These are phyloP conservation scores for Nicotiana sylvestris DNA, from an alignment of 257 asterid genomes.

Conservation along the genomic window DNA sequence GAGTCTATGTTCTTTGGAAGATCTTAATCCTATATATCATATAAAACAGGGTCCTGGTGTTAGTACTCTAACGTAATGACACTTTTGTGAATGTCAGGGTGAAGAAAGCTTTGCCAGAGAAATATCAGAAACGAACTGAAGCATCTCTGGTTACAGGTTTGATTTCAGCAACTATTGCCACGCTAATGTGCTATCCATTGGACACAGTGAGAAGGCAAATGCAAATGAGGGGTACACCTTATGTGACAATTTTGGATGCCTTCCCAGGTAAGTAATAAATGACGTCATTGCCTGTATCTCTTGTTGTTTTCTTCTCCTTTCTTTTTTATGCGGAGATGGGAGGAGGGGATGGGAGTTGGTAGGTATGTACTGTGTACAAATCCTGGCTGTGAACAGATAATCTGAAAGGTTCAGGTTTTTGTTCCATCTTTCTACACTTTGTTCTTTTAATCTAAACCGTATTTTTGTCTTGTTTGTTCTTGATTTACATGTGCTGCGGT, in stretches of 20 bases:
- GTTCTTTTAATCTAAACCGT: not conserved
- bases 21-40: constrained; percentile 7
- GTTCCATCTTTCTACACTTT: not conserved
- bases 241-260: constrained; percentile 68
- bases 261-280: constrained; percentile 51
- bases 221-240: constrained; percentile 97
- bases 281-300: not conserved
- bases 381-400: not conserved
- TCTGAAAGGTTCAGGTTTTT: not conserved
- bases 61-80: not conserved
- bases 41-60: not conserved
- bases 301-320: not conserved
- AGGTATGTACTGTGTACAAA: too few species aligned
- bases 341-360: too few species aligned
- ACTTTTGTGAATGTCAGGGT: constrained; percentile 47
- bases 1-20: constrained; percentile 46
- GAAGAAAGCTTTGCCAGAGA: constrained; percentile 85
- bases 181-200: constrained; percentile 86
- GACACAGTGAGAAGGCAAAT: constrained; percentile 93
- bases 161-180: constrained; percentile 89
- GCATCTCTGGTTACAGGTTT: constrained; percentile 65
- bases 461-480: not conserved
- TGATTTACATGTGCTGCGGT: not conserved
- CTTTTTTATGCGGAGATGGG: too few species aligned
- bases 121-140: constrained; percentile 81